Base-by-base conservation (phyloP, 495 filamentous ascomycete species). In the Hypoxylon perforatum region DNA sequence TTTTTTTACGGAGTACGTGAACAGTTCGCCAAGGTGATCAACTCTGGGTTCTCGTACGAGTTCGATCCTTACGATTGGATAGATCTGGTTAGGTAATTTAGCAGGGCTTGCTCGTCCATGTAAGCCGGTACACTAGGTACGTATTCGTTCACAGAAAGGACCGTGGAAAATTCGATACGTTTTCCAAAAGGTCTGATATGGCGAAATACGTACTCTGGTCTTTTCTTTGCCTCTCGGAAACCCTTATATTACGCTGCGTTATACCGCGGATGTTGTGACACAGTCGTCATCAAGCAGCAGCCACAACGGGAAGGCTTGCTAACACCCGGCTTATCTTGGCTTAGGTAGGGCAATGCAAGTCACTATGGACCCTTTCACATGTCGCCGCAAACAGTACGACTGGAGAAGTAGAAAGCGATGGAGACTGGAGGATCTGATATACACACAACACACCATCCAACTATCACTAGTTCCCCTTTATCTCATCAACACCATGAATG, bases 311-410 rank as follows among this genome's bases (percentile, higher is more conserved):
- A 46, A 21, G 49, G 50, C 4, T 49, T 44, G 22, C 45, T 44
- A 28, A 28, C 11, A 51, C 36, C 25, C 12, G 25, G 50, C 51
- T 56, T 49, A 47, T 47, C 57, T 61, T 57, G 46, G 57, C 57
- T 62, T 57, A 33, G 30, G n/a, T 38, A 42, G 22, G 21, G 14
- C 7, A 28, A 36, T 47, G 53, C 11, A 17, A 15, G 5, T 19
- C 8, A n/a, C 33, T n/a, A n/a, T n/a, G n/a, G n/a, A n/a, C n/a
- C n/a, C n/a, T 51, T 63, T 68, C 58, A 68, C 59, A 68, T 63
- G 58, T 15, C 33, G n/a, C 50, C 54, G 41, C 33, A 50, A 21
- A 3, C 21, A 49, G 58, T 19, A 52, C 30, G 17, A 52, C 48
- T 45, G 8, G 25, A 28, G 25, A 28, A n/a, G 3, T 28, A 8